These are phyloP conservation scores for Lactarius quietus DNA, from an alignment of 768 basidiomycete species.

Conservation along the genomic window DNA sequence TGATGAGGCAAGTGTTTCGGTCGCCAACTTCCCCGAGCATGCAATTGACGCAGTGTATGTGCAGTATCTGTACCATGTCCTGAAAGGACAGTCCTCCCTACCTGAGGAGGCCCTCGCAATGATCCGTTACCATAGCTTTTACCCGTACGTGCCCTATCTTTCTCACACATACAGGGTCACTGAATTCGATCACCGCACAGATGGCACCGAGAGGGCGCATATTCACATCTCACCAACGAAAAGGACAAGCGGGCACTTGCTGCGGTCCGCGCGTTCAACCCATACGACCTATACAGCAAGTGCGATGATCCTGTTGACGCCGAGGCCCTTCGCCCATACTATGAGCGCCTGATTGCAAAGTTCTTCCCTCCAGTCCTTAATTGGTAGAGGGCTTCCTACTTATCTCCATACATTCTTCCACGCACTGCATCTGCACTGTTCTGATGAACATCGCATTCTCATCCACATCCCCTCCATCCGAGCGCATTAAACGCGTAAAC, in stretches of 20 bases:
- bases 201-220: conserved; percentile 89
- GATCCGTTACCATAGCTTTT: conserved; percentile 95
- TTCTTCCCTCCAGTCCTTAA: conserved; percentile 81
- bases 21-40: conserved; percentile 14
- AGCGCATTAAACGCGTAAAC: background rate
- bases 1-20: conserved; percentile 62
- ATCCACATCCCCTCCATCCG: conserved; percentile 9
- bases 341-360: conserved; percentile 74
- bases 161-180: background rate
- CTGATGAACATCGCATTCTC: conserved; percentile 5
- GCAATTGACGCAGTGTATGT: conserved; percentile 3
- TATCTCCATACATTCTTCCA: too few relatives aligned
- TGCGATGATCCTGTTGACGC: conserved; percentile 63
- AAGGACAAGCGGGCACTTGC: conserved; percentile 60
- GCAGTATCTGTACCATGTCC: conserved; percentile 79
- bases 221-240: conserved; percentile 72
- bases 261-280: conserved; percentile 86
- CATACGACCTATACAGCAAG: conserved; percentile 93
- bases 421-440: conserved; percentile 4
- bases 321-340: conserved; percentile 73
- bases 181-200: conserved; percentile 31
- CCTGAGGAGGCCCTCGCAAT: conserved; percentile 82
- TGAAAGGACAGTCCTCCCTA: conserved; percentile 77
- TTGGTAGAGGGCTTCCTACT: conserved; percentile 50
- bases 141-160: conserved; percentile 50